Evolutionary conservation across 2,329 filamentous ascomycete species (phyloP).

Genomic region (Calonectria pseudoturangicola): DNA sequence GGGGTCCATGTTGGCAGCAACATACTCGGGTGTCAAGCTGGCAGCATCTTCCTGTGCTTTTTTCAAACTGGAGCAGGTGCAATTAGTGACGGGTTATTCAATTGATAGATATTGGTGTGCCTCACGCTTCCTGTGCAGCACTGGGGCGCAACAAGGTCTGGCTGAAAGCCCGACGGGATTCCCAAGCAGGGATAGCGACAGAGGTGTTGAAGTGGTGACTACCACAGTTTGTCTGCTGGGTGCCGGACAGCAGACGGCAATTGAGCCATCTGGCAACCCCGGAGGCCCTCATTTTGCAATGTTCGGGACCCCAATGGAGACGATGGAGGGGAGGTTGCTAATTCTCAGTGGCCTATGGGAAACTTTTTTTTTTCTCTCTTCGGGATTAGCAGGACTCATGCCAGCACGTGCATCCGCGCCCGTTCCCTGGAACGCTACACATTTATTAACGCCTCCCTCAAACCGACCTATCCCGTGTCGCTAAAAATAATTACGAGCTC

Average conservation of each 20-base stretch:
- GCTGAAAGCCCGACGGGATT: slow-evolving; percentile 59
- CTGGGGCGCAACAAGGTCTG: slow-evolving; percentile 56
- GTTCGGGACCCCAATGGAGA: slow-evolving; percentile 48
- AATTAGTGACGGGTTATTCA: slow-evolving; percentile 43
- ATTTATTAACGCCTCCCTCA: slow-evolving; percentile 14
- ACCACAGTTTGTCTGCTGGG: slow-evolving; percentile 53
- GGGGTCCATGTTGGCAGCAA: slow-evolving; percentile 87
- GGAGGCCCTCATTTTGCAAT: slow-evolving; percentile 62
- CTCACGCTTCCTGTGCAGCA: slow-evolving; percentile 66
- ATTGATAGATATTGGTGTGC: slow-evolving; percentile 10
- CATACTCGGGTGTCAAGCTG: slow-evolving; percentile 72
- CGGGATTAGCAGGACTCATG: slow-evolving; percentile 52
- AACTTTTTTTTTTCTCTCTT: slow-evolving; percentile 58
- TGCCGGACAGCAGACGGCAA: slow-evolving; percentile 60
- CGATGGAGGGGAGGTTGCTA: slow-evolving; percentile 53
- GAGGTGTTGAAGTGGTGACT: slow-evolving; percentile 55
- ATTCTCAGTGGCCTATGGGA: slow-evolving; percentile 50
- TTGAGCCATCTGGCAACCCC: slow-evolving; percentile 64
- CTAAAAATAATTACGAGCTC: slow-evolving; percentile 1
- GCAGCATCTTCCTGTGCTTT: slow-evolving; percentile 73
- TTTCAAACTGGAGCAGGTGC: slow-evolving; percentile 61
- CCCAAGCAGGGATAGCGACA: slow-evolving; percentile 47
- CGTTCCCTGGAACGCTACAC: slow-evolving; percentile 6
- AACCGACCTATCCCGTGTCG: slow-evolving; percentile 20
- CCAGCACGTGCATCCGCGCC: slow-evolving; percentile 48